These are phyloP conservation scores for Brassica carinata DNA, from an alignment of 345 rosid species.

Conservation along the genomic window DNA sequence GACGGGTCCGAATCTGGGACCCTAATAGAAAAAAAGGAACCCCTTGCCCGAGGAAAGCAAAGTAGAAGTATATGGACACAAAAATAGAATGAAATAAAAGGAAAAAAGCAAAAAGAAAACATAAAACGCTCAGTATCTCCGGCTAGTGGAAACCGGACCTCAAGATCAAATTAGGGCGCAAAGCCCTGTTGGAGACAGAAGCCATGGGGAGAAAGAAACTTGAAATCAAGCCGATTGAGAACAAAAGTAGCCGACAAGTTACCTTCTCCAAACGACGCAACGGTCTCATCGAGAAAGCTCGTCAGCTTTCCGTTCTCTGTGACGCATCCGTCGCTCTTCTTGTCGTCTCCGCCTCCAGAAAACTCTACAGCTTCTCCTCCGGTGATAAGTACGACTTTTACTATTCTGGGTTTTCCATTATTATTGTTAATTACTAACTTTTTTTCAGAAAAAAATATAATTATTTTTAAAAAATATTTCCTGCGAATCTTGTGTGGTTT, in stretches of 20 bases:
- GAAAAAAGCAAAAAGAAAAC: neutral
- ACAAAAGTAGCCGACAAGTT: conserved; percentile 72
- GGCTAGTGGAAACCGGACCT: conserved; percentile 26
- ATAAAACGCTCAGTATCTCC: conserved; percentile 23
- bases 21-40: neutral
- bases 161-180: conserved; percentile 40
- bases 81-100: conserved; percentile 28
- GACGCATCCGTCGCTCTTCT: conserved; percentile 50
- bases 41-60: conserved; percentile 7
- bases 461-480: neutral
- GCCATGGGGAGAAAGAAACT: conserved; percentile 64
- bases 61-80: neutral
- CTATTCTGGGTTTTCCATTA: neutral
- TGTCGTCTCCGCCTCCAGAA: conserved; percentile 38
- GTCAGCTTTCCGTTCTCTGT: conserved; percentile 74
- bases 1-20: neutral
- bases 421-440: neutral
- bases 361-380: conserved; percentile 43
- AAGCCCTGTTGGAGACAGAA: conserved; percentile 16
- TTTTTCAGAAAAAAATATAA: neutral
- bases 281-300: conserved; percentile 69
- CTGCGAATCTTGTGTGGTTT: conserved; percentile 15
- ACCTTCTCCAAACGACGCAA: conserved; percentile 76
- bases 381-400: conserved; percentile 36
- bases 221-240: conserved; percentile 68